A percentile compares a stretch with the other conserved stretches of the same genome.
Evolutionary conservation across 202 grass and related monocot genomes (phyloP).

Genomic region (Panicum hallii): DNA sequence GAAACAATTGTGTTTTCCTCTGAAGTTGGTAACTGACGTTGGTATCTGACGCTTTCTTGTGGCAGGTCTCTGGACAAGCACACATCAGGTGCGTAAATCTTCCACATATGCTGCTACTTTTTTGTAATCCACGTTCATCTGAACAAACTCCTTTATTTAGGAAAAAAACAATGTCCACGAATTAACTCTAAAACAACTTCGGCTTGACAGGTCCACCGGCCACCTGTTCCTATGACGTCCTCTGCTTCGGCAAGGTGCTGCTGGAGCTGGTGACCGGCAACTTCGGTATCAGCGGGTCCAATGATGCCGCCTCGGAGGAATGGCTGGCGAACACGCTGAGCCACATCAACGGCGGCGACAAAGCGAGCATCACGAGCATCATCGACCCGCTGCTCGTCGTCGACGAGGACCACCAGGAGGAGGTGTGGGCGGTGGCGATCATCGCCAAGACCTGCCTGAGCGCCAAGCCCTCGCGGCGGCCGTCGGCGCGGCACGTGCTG

Average conservation of each 20-base stretch:
- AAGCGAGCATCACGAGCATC: conserved; percentile 54
- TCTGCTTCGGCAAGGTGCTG: conserved; percentile 92
- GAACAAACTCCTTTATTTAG: not conserved
- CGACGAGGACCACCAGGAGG: conserved; percentile 93
- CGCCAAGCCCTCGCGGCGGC: conserved; percentile 68
- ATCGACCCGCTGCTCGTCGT: conserved; percentile 70
- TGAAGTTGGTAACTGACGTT: conserved; percentile 40
- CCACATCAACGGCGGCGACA: conserved; percentile 62
- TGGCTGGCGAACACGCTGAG: conserved; percentile 60
- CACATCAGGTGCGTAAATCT: conserved; percentile 62
- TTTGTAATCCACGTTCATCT: not conserved
- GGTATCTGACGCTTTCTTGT: conserved; percentile 50
- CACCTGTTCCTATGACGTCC: conserved; percentile 75
- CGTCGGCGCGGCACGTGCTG: conserved; percentile 70
- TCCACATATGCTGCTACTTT: conserved; percentile 1
- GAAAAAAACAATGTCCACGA: not conserved
- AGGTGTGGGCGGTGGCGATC: conserved; percentile 87
- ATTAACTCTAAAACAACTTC: not conserved
- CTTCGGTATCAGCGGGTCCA: conserved; percentile 64
- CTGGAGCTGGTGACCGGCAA: conserved; percentile 88
- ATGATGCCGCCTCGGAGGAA: conserved; percentile 53
- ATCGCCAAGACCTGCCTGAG: conserved; percentile 84
- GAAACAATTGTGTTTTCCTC: not conserved
- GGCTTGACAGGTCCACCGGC: conserved; percentile 62
- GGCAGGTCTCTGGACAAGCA: conserved; percentile 68